Evolutionary conservation across 176 grass and related monocot genomes (phyloP).

Genomic region (Typha latifolia): DNA sequence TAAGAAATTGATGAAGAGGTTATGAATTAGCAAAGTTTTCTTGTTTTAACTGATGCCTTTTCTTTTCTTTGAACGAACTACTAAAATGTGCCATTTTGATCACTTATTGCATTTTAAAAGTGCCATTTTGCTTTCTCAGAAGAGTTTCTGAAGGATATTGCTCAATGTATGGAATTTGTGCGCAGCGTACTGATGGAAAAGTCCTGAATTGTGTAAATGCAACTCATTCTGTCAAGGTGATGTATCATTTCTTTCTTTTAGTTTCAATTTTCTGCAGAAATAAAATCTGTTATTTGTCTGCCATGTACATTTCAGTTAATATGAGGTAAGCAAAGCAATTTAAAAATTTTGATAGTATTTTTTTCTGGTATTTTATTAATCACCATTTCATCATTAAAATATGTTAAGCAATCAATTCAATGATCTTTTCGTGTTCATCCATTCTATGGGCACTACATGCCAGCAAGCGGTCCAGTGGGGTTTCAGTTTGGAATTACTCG

Average conservation of each 20-base stretch:
- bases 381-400: too few species aligned
- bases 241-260: constrained; percentile 10
- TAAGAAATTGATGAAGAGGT: too few species aligned
- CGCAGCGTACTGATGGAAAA: constrained; percentile 65
- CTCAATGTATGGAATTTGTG: constrained; percentile 93
- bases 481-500: constrained; percentile 16
- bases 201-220: constrained; percentile 73
- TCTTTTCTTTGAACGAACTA: not conserved
- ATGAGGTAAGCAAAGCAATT: constrained; percentile 3
- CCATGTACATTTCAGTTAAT: not conserved
- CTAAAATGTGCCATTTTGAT: constrained; percentile 20
- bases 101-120: constrained; percentile 12
- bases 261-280: constrained; percentile 9
- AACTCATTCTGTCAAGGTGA: constrained; percentile 82
- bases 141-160: constrained; percentile 70
- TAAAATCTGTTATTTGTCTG: not conserved
- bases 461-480: not conserved
- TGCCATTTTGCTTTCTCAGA: constrained; percentile 31
- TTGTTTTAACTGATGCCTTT: too few species aligned
- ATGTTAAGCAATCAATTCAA: not conserved
- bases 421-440: constrained; percentile 12
- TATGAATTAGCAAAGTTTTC: too few species aligned
- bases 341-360: not conserved
- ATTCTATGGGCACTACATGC: not conserved
- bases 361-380: too few species aligned